Base-by-base conservation (phyloP, 2,329 filamentous ascomycete genomes). In the Hypocreales sp. region DNA sequence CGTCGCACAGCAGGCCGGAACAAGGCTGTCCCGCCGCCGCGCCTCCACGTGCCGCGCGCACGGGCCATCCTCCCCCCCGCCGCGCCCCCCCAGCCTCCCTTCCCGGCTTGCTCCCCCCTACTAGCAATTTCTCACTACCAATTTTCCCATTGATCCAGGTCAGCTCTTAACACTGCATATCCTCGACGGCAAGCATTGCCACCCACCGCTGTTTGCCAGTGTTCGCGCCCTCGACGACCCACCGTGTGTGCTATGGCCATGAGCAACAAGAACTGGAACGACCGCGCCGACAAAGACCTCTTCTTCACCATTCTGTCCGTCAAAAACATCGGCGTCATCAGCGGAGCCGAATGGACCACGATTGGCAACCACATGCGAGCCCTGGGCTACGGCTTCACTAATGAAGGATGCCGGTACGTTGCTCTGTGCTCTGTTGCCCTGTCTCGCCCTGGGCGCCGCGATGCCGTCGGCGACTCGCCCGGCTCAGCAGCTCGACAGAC, bases 311-410 rank as follows among this genome's bases (percentile, higher is more conserved):
- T 73, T 32, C 48, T 72, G 21, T 67, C 62, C 4, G 63, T 71
- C 26, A 73, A 73, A 50, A 68, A 71, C 44, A 70, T 73, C 39
- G 68, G 67, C 35, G 58, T 72, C 42, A 72, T 73, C 47, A 72
- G 66, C 47, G 67, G 66, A 31, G 51, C 55, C 11, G 68, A 73
- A 67, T 73, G 68, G 68, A 64, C 58, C 16, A 67, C 60, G 21
- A 72, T 73, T 39, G 68, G 68, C 35, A 67, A 67, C 45, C 58
- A 67, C 35, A 72, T 73, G 68, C 58, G 68, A 33, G 48, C 51
- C 20, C 40, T 71, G 31, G 67, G 68, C 30, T 72, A 73, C 40
- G 65, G 66, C 47, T 72, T 73, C 46, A 72, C 68, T 12, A 72
- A 73, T 53, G 67, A 73, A 44, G 68, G 68, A 39, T 72, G 68